Evolutionary conservation across 768 basidiomycete species (phyloP).

Genomic region (Leucogyrophana mollusca): DNA sequence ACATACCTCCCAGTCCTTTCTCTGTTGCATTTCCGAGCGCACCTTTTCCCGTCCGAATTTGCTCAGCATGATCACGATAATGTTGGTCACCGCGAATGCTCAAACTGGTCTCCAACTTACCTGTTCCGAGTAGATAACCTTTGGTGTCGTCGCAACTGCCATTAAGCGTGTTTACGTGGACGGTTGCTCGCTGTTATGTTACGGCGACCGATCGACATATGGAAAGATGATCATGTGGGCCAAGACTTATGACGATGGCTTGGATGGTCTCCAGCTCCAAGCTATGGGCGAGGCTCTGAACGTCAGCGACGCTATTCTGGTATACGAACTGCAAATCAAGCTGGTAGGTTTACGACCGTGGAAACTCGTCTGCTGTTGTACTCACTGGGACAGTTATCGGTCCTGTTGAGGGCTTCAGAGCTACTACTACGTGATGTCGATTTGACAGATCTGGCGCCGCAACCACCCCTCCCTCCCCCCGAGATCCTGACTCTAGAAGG

Average conservation of each 20-base stretch:
- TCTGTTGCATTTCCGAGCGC: slow-evolving; percentile 1
- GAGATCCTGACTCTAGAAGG: too few relatives aligned
- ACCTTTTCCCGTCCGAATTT: not conserved
- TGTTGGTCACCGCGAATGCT: not conserved
- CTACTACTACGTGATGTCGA: not conserved
- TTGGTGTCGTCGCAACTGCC: not conserved
- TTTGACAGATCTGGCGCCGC: not conserved
- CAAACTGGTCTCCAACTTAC: too few relatives aligned
- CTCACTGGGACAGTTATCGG: not conserved
- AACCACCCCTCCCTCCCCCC: not conserved
- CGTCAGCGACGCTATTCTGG: not conserved
- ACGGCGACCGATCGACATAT: slow-evolving; percentile 1
- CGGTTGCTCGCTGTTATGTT: not conserved
- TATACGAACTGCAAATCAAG: slow-evolving; percentile 2
- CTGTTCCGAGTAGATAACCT: not conserved
- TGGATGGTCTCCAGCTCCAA: not conserved
- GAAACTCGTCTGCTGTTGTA: not conserved
- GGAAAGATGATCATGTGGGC: slow-evolving; percentile 1
- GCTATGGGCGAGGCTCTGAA: not conserved
- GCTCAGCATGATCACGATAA: slow-evolving; percentile 1
- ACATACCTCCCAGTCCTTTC: slow-evolving; percentile 1
- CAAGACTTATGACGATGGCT: not conserved
- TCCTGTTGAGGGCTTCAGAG: not conserved
- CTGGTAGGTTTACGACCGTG: not conserved
- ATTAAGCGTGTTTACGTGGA: not conserved